Base-by-base conservation (phyloP, 371 early-diverging fungal species). In the Lichtheimia hyalospora region DNA sequence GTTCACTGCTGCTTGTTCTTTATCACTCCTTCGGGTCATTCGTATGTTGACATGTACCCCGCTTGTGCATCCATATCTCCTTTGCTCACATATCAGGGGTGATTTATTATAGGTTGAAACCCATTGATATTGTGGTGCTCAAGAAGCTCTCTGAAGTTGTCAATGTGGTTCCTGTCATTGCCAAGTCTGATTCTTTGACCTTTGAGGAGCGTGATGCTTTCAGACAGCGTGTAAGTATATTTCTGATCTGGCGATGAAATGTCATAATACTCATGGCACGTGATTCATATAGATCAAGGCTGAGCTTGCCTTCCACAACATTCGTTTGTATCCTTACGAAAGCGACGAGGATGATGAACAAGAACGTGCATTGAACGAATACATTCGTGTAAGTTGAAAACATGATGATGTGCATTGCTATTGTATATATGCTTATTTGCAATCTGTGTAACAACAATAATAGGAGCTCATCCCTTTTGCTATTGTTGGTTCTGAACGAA, bases 301-400 rank as follows among this genome's bases (percentile, higher is more conserved):
- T 44, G 97, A 96, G 75, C 82, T 96, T 67, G 87, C 82, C 44
- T 92, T 89, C 84, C 95, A 96, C 77, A 87, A 91, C 64, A 95
- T 96, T 75, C 67, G 84, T 34, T 69, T 87, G 60, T 95, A 89
- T 82, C 96, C 96, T 46, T 94, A 91, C 65, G 83, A 83, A 57
- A 84, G 87, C 61, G 90, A 89, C 43, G 92, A 90, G 73, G 92
- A 91, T 70, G 89, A 89, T 67, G 90, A 89, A 42, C 84, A 88
- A 56, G 94, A 94, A 64, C 75, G 71, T 23, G 78, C 84, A 14
- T 74, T 90, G 62, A 90, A 92, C 64, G 81, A 84, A 60, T 79
- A 79, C 70, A 91, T 93, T 69, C 79, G 79, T 34, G 81, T 79
- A 67, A 51, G 58, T 66, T 7, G 10, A 25, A 25, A 18, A 23